Conservation (phyloP, 257 asterid genomes). For the Henckelia pumila region DNA sequence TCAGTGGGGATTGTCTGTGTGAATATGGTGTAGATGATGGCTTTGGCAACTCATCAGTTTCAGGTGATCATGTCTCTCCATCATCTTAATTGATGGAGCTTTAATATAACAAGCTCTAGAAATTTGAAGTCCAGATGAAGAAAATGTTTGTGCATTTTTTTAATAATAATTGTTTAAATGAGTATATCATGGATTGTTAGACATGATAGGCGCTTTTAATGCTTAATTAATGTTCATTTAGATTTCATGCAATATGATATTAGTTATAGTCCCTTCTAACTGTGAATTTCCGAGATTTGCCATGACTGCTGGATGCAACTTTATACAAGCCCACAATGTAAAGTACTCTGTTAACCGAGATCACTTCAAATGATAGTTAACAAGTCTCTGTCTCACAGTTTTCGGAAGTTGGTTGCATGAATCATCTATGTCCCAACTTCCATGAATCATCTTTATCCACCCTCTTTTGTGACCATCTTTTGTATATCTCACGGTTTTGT, state of each 20-base stretch:
- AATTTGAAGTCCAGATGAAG: background rate
- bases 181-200: background rate
- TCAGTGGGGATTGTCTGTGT: slow-evolving; percentile 31
- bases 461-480: too few species aligned
- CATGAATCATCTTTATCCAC: too few species aligned
- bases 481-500: too few species aligned
- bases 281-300: too few species aligned
- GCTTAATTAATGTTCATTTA: background rate
- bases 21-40: slow-evolving; percentile 43
- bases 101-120: background rate
- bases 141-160: background rate
- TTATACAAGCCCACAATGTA: too few species aligned
- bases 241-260: background rate
- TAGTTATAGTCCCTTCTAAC: too few species aligned
- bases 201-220: too few species aligned
- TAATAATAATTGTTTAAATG: too few species aligned
- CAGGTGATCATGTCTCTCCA: slow-evolving; percentile 39
- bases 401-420: background rate
- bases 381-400: background rate
- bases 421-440: too few species aligned
- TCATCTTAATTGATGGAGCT: slow-evolving; percentile 12
- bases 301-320: too few species aligned
- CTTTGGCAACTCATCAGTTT: slow-evolving; percentile 47
- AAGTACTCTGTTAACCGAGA: too few species aligned
- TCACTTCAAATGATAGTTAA: background rate